phyloP scores from a whole-genome alignment of 108 stramenopile species.

The Aurantiochytrium sp. region DNA sequence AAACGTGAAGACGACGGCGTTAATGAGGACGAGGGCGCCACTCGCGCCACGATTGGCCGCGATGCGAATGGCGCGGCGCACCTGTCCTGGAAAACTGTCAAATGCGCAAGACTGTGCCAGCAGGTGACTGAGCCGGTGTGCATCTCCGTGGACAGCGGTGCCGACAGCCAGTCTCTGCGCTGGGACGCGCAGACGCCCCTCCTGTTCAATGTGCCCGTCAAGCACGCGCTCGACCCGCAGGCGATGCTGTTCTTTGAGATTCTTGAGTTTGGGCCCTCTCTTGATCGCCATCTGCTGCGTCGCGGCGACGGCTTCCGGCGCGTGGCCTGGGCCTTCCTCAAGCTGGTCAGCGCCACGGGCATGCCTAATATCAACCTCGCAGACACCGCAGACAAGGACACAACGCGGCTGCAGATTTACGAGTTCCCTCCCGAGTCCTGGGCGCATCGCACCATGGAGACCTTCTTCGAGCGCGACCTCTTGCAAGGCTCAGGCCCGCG shows the following conservation, averaged over 20 bases:
- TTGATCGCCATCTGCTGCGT: background rate
- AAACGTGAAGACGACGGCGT: background rate
- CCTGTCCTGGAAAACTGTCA: background rate
- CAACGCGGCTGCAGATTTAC: background rate
- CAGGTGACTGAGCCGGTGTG: background rate
- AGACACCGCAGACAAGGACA: too few relatives aligned
- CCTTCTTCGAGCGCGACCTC: background rate
- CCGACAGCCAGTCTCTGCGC: background rate
- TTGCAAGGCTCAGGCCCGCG: background rate
- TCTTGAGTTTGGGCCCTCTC: background rate
- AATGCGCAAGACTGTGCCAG: background rate
- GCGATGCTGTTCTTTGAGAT: conserved; percentile 2
- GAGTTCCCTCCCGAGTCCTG: background rate
- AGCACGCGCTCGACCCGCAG: background rate
- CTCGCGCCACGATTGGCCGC: background rate
- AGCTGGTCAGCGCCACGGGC: conserved; percentile 1
- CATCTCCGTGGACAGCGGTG: background rate
- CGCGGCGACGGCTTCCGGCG: background rate
- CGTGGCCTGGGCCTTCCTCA: background rate
- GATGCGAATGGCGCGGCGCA: background rate
- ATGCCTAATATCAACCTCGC: background rate
- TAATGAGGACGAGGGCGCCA: background rate
- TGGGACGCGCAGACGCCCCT: background rate
- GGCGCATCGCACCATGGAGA: background rate
- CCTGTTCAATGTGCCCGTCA: background rate